Base-by-base conservation (phyloP, 192 early-diverging fungal genomes). In the Chytriomyces hyalinus region DNA sequence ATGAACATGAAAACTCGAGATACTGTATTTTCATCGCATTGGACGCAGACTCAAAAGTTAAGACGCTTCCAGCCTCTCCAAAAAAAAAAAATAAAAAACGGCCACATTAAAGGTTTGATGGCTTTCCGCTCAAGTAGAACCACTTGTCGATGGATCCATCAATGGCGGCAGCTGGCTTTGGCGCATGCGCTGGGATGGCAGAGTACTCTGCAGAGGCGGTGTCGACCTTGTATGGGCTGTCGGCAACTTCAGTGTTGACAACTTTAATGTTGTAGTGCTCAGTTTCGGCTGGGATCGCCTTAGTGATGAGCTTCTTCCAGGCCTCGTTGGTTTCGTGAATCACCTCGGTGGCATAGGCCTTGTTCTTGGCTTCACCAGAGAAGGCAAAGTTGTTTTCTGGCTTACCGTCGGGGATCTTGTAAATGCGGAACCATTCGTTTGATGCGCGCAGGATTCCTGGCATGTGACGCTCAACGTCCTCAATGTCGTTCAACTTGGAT, bases 371-470 rank as follows among this genome's bases (percentile, higher is more conserved):
- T 76, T 90, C 89, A 60, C 88, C 93, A 73, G 87, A 91, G 90
- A 99, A 99, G 61, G 97, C 97, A 88, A 99, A 98, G 88, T 94
- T 92, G 92, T 99, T 99, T 88, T 97, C 96, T 70, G 95, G 95
- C 92, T 98, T 98, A 79, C 96, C 97, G 90, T 99, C 97, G 68
- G 97, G 97, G 82, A 98, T 98, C 89, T 99, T 98, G 94, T 99
- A 98, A 88, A 97, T 97, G 83, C 96, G 93, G 96, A 99, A 99
- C 97, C 97, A 99, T 86, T 98, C 97, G 87, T 97, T 96, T 61
- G 95, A 97, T 50, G 97, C 97, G 65, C 94, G 92, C 67, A 99
- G 84, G 45, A 98, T 89, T 67, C 97, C 97, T 61, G 97, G 97
- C 78, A 97, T 88, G 87, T 96, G 94, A 77, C 92, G 94, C 89